These are phyloP conservation scores for Mimosa bimucronata DNA, from an alignment of 306 rosid genomes.

Conservation along the genomic window DNA sequence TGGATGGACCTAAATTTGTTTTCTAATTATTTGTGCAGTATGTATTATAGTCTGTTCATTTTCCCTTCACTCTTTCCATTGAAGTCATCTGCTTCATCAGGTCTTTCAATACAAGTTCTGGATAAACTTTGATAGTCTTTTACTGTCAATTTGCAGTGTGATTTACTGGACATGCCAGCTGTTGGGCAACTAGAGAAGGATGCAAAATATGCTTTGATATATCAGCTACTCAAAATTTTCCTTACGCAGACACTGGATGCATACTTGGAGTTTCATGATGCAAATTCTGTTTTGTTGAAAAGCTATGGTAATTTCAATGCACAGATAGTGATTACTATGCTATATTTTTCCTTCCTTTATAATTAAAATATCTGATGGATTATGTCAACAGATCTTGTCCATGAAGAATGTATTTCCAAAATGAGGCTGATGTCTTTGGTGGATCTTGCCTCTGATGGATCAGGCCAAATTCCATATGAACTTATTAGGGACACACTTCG, in stretches of 20 bases:
- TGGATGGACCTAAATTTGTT: background rate
- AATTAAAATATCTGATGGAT: conserved; percentile 15
- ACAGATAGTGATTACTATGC: conserved; percentile 5
- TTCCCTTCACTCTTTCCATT: background rate
- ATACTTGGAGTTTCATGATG: conserved; percentile 77
- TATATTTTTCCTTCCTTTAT: conserved; percentile 1
- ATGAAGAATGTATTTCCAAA: conserved; percentile 80
- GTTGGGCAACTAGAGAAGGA: conserved; percentile 91
- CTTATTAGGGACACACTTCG: conserved; percentile 70
- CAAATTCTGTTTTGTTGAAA: conserved; percentile 70
- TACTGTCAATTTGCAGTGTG: conserved; percentile 68
- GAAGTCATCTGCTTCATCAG: background rate
- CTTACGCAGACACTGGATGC: conserved; percentile 85
- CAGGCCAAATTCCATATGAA: conserved; percentile 73
- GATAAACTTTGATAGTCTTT: conserved; percentile 22
- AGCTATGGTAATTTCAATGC: conserved; percentile 59
- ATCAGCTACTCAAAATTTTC: conserved; percentile 84
- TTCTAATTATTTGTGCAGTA: background rate
- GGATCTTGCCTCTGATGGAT: conserved; percentile 77
- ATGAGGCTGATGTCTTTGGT: conserved; percentile 87
- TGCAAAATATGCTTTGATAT: conserved; percentile 68
- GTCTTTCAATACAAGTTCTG: background rate
- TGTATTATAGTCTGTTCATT: conserved; percentile 1
- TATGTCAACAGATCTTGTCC: conserved; percentile 69
- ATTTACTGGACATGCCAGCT: conserved; percentile 80